Evolutionary conservation across 805 yeast genomes (phyloP), one percentile per base, ranked within the genome.

Genomic region (Starmera dryadoides): DNA sequence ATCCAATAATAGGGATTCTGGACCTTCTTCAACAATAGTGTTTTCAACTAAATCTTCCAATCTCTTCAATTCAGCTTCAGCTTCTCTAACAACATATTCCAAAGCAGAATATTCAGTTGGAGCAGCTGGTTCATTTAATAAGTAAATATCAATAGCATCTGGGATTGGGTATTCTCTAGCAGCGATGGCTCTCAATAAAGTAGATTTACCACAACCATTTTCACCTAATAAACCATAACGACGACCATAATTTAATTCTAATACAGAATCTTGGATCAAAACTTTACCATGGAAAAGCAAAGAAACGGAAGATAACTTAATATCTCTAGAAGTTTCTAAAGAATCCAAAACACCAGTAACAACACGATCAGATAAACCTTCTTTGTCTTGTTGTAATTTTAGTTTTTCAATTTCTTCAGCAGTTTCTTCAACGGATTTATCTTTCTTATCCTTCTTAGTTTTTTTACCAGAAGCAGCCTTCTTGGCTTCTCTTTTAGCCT

Each of bases 121-220:
- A 56, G 80, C 96, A 45, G 98, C 98, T 31, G 98, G 98, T 73
- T 93, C 98, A 65, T 93, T 93, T 65, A 93, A 75, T 51, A 93
- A 70, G 59, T 93, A 93, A 43, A 93, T 75, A 69, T 93, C 98
- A 52, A 93, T 86, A 49, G 72, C 76, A 49, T 82, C 93, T 33
- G 98, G 98, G 52, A 91, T 75, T 42, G 98, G 98, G 68, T 75
- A 93, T 68, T 93, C 98, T 64, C 96, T 79, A 38, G 95, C 94
- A 42, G 98, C 97, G 54, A 93, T 65, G 31, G 98, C 84, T 65
- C 86, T 86, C 62, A 93, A 70, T 56, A 93, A 81, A 19, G 98
- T 93, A 35, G 97, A 88, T 68, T 93, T 93, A 71, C 98, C 98
- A 71, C 98, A 93, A 50, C 98, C 98, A 65, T 93, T 93, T 67